Percentiles rank a stretch among this genome's conserved stretches.
phyloP scores from a whole-genome alignment of 2,329 filamentous ascomycete species.

The Parafenestella ontariensis region DNA sequence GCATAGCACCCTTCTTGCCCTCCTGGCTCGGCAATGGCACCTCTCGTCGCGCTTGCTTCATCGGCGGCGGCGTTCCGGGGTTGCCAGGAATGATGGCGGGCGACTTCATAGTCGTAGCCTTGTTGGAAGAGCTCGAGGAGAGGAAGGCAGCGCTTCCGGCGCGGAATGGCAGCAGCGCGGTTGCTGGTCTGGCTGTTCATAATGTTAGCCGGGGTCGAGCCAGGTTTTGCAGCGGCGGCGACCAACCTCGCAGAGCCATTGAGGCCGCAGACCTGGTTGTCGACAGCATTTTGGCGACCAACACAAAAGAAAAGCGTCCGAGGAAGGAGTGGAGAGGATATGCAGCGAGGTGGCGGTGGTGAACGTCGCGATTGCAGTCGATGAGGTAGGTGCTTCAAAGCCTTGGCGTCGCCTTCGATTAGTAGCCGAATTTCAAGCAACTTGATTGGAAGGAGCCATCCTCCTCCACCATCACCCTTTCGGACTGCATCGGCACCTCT shows the following conservation, averaged over 20 bases:
- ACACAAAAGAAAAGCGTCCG: constrained; percentile 42
- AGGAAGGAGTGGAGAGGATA: constrained; percentile 48
- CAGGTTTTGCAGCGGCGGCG: constrained; percentile 19
- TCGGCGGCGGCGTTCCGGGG: constrained; percentile 59
- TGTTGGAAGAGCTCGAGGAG: constrained; percentile 69
- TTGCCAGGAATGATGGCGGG: constrained; percentile 61
- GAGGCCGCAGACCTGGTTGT: constrained; percentile 59
- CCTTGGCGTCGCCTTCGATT: constrained; percentile 34
- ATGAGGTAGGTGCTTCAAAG: constrained; percentile 42
- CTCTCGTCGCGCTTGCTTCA: constrained; percentile 68
- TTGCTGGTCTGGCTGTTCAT: constrained; percentile 68
- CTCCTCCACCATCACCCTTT: constrained; percentile 30
- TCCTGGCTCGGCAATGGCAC: constrained; percentile 81
- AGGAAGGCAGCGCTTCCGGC: constrained; percentile 67
- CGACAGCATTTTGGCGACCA: constrained; percentile 56
- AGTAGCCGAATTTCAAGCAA: constrained; percentile 33
- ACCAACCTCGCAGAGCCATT: constrained; percentile 63
- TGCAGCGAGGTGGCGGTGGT: constrained; percentile 42
- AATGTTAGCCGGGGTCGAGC: constrained; percentile 34
- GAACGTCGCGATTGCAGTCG: constrained; percentile 27
- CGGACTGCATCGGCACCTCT: constrained; percentile 31
- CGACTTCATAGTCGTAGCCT: constrained; percentile 65
- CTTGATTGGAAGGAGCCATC: constrained; percentile 41
- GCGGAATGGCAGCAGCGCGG: constrained; percentile 69
- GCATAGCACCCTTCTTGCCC: constrained; percentile 77